Conservation (phyloP, 352 stramenopile genomes). For the Plasmopara viticola region DNA sequence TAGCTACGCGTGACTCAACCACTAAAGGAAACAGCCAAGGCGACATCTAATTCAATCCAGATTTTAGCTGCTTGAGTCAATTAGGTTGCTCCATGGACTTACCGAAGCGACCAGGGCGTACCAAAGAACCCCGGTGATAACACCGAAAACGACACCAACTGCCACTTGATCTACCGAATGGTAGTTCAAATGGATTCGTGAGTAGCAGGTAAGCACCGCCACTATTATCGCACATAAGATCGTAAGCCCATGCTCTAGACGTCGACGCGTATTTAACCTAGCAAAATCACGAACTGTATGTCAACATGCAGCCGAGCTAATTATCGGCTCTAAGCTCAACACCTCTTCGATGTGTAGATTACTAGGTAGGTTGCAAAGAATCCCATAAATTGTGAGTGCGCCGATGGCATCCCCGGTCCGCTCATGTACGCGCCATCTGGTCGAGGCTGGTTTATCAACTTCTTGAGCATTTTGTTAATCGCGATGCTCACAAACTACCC, state of each 20-base stretch:
- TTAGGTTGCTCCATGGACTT: conserved; percentile 1
- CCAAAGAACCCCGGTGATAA: conserved; percentile 42
- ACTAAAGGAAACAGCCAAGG: conserved; percentile 55
- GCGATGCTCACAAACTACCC: conserved; percentile 59
- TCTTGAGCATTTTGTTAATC: conserved; percentile 78
- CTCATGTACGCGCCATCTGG: conserved; percentile 57
- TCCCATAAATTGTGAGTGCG: conserved; percentile 73
- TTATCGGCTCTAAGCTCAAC: neutral
- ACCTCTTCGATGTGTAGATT: conserved; percentile 66
- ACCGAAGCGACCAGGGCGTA: conserved; percentile 34
- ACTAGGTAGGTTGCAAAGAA: conserved; percentile 75
- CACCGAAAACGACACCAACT: conserved; percentile 45
- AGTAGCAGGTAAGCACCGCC: conserved; percentile 56
- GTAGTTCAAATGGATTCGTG: conserved; percentile 72
- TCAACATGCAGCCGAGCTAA: conserved; percentile 1
- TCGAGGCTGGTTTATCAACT: conserved; percentile 58
- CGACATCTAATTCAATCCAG: conserved; percentile 25
- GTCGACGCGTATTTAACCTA: conserved; percentile 46
- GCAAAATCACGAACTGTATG: conserved; percentile 1
- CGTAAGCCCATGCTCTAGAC: conserved; percentile 54
- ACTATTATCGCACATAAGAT: conserved; percentile 44
- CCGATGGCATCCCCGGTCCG: conserved; percentile 70
- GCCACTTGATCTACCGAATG: conserved; percentile 70
- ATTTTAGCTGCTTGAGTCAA: neutral
- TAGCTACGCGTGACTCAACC: conserved; percentile 35